Base-by-base conservation (phyloP, 768 basidiomycete genomes). In the Steccherinum ochraceum region DNA sequence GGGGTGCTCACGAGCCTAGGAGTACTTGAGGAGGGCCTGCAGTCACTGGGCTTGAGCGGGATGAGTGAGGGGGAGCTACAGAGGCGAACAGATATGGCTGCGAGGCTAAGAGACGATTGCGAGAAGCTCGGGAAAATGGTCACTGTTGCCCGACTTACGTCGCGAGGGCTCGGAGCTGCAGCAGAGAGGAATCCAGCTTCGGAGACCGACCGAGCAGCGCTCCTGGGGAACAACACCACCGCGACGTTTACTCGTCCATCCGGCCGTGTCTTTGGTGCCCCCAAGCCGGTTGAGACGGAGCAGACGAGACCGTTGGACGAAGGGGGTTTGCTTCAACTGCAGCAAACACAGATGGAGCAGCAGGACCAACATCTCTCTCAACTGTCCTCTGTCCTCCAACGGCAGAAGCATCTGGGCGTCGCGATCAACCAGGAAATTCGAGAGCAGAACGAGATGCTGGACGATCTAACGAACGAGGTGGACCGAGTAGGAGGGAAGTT, bases 51-150 rank as follows among this genome's bases (percentile, higher is more conserved):
- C 5, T 66, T 80, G 65, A 71, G 72, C 40, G 91, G 89, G 30
- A 79, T 97, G 77, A 85, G 81, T 56, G 83, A 92, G 65, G 95
- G 95, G n/a, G 95, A 98, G 74, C 72, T 92, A 60, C 84, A 87
- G 68, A 73, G 95, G 50, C 75, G 95, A 55, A 85, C 85, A 53
- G 94, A 93, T 61, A 84, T 96, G 84, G 83, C 93, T 46, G 87
- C 84, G 49, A 76, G 86, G 52, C 71, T 97, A 58, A 86, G 88
- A 68, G 92, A 93, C 63, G 94, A 97, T 64, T 86, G 89, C 71
- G 89, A 89, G 72, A 89, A 86, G 71, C 72, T 96, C 52, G 80
- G 81, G 35, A 82, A 81, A 74, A 89, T 95, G 76, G 84, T 92
- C 40, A 86, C 89, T 26, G 80, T 89, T 43, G 85, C 79, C 24